phyloP scores from a whole-genome alignment of 805 yeast species.

The Suhomyces sp. region DNA sequence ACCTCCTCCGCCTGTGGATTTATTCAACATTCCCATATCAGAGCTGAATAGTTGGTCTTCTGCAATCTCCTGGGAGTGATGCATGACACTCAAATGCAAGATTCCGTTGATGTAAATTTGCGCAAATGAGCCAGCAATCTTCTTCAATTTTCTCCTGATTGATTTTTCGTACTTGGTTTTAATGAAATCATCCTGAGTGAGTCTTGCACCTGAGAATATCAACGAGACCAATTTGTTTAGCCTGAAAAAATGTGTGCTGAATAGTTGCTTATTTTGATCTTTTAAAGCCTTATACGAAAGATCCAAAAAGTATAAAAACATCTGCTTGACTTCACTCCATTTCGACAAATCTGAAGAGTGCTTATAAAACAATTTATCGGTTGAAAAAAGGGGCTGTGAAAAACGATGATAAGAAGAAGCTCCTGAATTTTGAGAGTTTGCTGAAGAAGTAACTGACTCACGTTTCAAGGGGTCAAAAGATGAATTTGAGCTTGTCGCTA shows the following conservation, averaged over 20 bases:
- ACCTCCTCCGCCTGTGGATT: constrained; percentile 4
- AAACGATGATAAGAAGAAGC: constrained; percentile 40
- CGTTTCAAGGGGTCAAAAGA: constrained; percentile 34
- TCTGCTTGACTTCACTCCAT: constrained; percentile 57
- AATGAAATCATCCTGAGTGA: constrained; percentile 50
- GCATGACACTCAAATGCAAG: constrained; percentile 50
- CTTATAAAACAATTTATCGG: constrained; percentile 49
- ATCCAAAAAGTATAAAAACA: constrained; percentile 47
- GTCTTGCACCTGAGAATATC: constrained; percentile 53
- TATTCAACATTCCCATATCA: constrained; percentile 19
- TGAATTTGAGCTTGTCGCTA: constrained; percentile 7
- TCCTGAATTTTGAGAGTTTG: constrained; percentile 24
- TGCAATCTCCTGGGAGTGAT: constrained; percentile 21
- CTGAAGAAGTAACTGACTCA: constrained; percentile 36
- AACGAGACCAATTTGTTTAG: constrained; percentile 52
- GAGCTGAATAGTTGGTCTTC: constrained; percentile 28
- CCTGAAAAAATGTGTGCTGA: constrained; percentile 50
- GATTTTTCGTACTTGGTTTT: constrained; percentile 45
- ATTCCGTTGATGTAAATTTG: constrained; percentile 65
- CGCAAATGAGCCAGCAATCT: constrained; percentile 53
- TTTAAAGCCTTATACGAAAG: constrained; percentile 50
- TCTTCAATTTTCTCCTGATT: constrained; percentile 49
- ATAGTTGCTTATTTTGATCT: constrained; percentile 50
- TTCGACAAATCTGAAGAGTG: constrained; percentile 56
- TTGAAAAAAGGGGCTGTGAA: constrained; percentile 38